Evolutionary conservation across 2,329 filamentous ascomycete genomes (phyloP), one percentile per base, ranked within the genome.

Genomic region (Aureobasidium sp.): DNA sequence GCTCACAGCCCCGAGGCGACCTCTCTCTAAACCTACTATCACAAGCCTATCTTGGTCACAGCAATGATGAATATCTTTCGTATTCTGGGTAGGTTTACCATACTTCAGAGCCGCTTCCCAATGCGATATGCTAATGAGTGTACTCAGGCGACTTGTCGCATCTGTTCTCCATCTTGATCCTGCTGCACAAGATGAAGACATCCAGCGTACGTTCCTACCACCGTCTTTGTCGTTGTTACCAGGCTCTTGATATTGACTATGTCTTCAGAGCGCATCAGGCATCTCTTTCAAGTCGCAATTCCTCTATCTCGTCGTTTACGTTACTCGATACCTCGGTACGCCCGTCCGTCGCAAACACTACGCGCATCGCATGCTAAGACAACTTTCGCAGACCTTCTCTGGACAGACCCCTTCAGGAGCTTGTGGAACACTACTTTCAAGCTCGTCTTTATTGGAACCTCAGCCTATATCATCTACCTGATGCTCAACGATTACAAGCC

Each of bases 281-380:
- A 93, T 99, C 76, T 99, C 94, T 16, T 97, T 99, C 84, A 99
- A 99, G 76, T 97, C 93, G 65, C 94, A 99, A 82, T 90, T 87
- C 55, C 83, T 99, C 62, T 99, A 99, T 77, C 81, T 97, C 68
- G 79, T 96, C 48, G 94, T 99, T 70, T 99, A 99, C 76, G 74
- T 95, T 47, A 96, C 92, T 65, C 86, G 94, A 72, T 99, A 99
- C 76, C 84, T 99, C 62, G 78, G 57, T 59, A 59, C 45, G 57
- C 45, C 27, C 30, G 21, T n/a, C 25, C n/a, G 25, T 25, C 32
- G 10, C 15, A 30, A 32, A 8, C 30, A 61, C 6, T 41, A 21
- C 9, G 37, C 53, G 44, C 4, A 48, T 58, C 21, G 37, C 36
- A 47, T 69, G 91, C 44, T 59, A 91, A 59, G 57, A 41, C 27